Percentiles rank a stretch among this genome's conserved stretches.
These are phyloP conservation scores for Talaromyces liani DNA, from an alignment of 495 filamentous ascomycete genomes.

Conservation along the genomic window DNA sequence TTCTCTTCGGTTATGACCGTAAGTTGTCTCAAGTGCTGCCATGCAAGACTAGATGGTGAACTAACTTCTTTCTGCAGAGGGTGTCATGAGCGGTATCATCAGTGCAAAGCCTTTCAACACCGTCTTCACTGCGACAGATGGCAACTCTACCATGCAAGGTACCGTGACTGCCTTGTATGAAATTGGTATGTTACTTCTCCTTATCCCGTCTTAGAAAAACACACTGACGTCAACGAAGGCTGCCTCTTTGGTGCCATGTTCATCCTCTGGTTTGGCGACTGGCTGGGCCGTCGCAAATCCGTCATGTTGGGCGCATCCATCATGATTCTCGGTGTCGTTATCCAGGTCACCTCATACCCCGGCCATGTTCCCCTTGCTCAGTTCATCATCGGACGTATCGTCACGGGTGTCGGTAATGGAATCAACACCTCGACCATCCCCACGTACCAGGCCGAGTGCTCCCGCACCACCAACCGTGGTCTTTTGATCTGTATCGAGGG, in stretches of 20 bases:
- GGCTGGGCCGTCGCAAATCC: constrained; percentile 51
- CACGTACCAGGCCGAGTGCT: constrained; percentile 74
- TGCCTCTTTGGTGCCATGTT: constrained; percentile 69
- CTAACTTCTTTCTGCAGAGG: constrained; percentile 28
- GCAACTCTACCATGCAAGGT: constrained; percentile 67
- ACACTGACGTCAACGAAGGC: constrained; percentile 23
- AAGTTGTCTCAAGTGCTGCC: constrained; percentile 8
- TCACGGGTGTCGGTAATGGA: constrained; percentile 71
- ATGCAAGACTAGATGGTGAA: not conserved
- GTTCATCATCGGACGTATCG: constrained; percentile 65
- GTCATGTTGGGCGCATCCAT: constrained; percentile 55
- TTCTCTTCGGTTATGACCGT: constrained; percentile 67
- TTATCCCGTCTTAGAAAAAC: not conserved
- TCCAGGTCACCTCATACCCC: constrained; percentile 56
- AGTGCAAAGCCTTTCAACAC: constrained; percentile 62
- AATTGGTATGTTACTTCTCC: constrained; percentile 34
- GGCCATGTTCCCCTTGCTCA: constrained; percentile 47
- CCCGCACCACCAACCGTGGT: constrained; percentile 67
- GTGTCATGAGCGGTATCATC: constrained; percentile 79
- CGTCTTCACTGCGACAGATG: constrained; percentile 58
- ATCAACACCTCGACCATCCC: constrained; percentile 76
- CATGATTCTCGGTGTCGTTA: constrained; percentile 74
- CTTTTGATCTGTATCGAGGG: constrained; percentile 82
- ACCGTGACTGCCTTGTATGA: constrained; percentile 81
- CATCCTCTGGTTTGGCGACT: constrained; percentile 60